Conservation (phyloP, 805 yeast species). For the Yarrowia keelungensis region DNA sequence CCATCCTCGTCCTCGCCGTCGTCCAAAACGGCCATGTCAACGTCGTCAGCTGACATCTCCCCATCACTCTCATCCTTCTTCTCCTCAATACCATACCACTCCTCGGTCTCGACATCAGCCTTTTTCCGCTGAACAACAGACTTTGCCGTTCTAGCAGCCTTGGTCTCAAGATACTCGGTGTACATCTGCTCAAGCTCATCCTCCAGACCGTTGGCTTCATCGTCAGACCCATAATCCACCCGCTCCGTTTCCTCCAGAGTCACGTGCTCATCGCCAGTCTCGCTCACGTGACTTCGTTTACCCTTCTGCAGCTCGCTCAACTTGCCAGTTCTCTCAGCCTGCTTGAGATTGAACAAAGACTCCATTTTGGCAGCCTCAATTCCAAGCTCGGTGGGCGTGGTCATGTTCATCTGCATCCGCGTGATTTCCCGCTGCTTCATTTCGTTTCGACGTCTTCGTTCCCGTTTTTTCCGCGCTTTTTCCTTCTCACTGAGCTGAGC, state of each 20-base stretch:
- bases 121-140: conserved; percentile 55
- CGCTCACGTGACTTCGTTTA: conserved; percentile 57
- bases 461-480: conserved; percentile 73
- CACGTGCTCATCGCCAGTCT: conserved; percentile 47
- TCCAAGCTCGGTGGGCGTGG: conserved; percentile 91
- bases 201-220: conserved; percentile 66
- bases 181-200: conserved; percentile 86
- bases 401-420: conserved; percentile 96
- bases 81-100: conserved; percentile 54
- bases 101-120: conserved; percentile 58
- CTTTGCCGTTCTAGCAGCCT: conserved; percentile 55
- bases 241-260: conserved; percentile 43
- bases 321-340: conserved; percentile 89
- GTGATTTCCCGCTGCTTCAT: conserved; percentile 82
- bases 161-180: conserved; percentile 61
- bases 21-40: conserved; percentile 25
- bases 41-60: conserved; percentile 41
- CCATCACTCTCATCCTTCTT: conserved; percentile 44
- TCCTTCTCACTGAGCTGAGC: conserved; percentile 75
- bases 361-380: conserved; percentile 87
- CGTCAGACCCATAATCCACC: conserved; percentile 50
- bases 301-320: conserved; percentile 77
- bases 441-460: conserved; percentile 82
- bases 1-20: not conserved
- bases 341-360: conserved; percentile 77